phyloP scores from a whole-genome alignment of 176 grass and related monocot species.

The Echinochloa phyllopogon region DNA sequence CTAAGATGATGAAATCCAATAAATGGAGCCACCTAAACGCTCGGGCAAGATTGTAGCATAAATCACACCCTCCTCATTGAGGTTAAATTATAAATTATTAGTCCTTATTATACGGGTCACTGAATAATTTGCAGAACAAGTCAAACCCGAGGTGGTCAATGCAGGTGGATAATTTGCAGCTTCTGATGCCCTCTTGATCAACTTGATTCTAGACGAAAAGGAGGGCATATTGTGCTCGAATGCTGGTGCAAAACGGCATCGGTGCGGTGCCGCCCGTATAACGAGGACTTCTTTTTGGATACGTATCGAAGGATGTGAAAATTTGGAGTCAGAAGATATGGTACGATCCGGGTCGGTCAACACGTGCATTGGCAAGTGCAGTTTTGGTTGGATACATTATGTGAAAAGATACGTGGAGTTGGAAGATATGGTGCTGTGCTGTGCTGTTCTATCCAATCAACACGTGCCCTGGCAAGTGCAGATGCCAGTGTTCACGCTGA shows the following conservation, averaged over 20 bases:
- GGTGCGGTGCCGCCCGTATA: not conserved
- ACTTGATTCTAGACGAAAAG: not conserved
- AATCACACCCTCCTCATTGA: not conserved
- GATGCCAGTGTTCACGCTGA: not conserved
- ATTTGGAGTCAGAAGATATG: not conserved
- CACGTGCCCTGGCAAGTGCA: not conserved
- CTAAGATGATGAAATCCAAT: too few species aligned
- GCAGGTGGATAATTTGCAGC: not conserved
- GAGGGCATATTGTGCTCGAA: slow-evolving; percentile 16
- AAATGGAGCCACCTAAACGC: too few species aligned
- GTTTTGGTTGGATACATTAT: not conserved
- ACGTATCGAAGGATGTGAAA: not conserved
- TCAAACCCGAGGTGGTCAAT: not conserved
- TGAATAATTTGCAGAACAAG: not conserved
- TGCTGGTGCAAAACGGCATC: not conserved
- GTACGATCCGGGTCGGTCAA: not conserved
- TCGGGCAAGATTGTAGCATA: too few species aligned
- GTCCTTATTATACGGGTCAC: not conserved
- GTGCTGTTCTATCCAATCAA: not conserved
- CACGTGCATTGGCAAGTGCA: not conserved
- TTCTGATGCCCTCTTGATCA: not conserved
- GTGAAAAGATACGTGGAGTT: not conserved
- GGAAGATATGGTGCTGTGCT: not conserved
- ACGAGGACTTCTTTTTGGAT: not conserved
- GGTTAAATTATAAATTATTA: not conserved